phyloP scores from a whole-genome alignment of 75 land plant species.

The Picea sitchensis region DNA sequence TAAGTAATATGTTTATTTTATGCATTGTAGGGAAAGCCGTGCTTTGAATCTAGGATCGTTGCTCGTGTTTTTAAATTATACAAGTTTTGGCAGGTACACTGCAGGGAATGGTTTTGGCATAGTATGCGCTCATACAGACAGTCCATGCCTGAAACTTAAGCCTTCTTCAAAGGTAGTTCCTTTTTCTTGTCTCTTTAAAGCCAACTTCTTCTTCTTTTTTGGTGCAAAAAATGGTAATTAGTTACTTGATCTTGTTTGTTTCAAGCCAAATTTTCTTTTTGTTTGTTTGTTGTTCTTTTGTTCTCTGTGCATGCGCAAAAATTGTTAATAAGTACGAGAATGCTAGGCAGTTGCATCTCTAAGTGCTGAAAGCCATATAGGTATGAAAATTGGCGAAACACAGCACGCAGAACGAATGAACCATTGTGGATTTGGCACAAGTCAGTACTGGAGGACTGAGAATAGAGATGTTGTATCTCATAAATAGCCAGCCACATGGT shows the following conservation, averaged over 20 bases:
- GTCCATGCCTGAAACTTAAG: constrained; percentile 94
- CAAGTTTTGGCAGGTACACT: constrained; percentile 49
- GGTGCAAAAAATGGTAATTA: no score
- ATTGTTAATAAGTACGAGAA: not conserved
- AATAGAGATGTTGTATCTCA: not conserved
- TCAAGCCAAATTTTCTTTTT: no score
- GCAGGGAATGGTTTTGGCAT: constrained; percentile 91
- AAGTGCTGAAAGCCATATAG: not conserved
- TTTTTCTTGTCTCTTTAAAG: no score
- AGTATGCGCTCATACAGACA: constrained; percentile 96
- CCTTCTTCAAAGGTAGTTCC: constrained; percentile 80
- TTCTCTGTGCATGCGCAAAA: no score
- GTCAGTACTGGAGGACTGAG: not conserved
- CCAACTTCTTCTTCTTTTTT: no score
- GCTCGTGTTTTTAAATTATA: not conserved
- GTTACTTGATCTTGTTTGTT: no score
- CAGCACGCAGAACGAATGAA: not conserved
- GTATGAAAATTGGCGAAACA: not conserved
- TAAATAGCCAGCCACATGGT: not conserved
- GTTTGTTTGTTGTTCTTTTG: no score
- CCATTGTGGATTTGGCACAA: not conserved
- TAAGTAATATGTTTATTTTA: no score
- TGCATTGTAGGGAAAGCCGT: no score
- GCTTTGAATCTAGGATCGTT: no score
- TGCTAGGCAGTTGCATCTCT: not conserved